A percentile compares a stretch with the other conserved stretches of the same genome.
Conservation (phyloP, 1,139 yeast species). For the Taphrina deformans region DNA sequence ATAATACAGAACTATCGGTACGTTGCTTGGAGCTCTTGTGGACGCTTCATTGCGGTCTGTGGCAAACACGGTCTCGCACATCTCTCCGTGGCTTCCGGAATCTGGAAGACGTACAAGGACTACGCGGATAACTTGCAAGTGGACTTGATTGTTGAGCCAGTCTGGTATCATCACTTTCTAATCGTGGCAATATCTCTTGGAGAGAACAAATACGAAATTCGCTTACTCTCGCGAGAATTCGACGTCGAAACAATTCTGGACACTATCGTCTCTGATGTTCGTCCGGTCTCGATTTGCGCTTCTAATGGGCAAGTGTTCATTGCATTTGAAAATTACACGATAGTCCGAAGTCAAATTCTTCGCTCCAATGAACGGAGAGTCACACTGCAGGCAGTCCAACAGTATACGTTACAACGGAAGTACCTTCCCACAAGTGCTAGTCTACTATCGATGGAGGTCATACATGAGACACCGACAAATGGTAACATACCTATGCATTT, state of each 20-base stretch:
- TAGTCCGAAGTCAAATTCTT: background rate
- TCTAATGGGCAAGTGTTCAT: background rate
- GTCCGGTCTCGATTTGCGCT: background rate
- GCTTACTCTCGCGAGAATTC: slow-evolving; percentile 21
- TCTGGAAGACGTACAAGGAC: slow-evolving; percentile 49
- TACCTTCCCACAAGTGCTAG: background rate
- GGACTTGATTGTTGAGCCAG: slow-evolving; percentile 49
- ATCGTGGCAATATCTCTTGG: slow-evolving; percentile 47
- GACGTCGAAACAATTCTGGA: background rate
- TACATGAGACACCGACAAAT: background rate
- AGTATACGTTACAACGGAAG: background rate
- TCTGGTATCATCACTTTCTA: slow-evolving; percentile 49
- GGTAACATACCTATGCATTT: background rate
- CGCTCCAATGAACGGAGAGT: background rate
- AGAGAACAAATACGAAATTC: slow-evolving; percentile 17
- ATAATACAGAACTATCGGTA: slow-evolving; percentile 41
- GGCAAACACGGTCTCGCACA: slow-evolving; percentile 50
- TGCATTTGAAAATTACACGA: background rate
- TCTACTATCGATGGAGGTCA: background rate
- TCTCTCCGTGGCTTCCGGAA: slow-evolving; percentile 47
- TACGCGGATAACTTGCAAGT: slow-evolving; percentile 47
- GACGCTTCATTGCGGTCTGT: slow-evolving; percentile 50
- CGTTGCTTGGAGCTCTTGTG: slow-evolving; percentile 48
- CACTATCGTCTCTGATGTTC: background rate
- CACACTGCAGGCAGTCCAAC: background rate